Evolutionary conservation across 495 filamentous ascomycete genomes (phyloP).

Genomic region (Paragyromitra xinjiangensis): DNA sequence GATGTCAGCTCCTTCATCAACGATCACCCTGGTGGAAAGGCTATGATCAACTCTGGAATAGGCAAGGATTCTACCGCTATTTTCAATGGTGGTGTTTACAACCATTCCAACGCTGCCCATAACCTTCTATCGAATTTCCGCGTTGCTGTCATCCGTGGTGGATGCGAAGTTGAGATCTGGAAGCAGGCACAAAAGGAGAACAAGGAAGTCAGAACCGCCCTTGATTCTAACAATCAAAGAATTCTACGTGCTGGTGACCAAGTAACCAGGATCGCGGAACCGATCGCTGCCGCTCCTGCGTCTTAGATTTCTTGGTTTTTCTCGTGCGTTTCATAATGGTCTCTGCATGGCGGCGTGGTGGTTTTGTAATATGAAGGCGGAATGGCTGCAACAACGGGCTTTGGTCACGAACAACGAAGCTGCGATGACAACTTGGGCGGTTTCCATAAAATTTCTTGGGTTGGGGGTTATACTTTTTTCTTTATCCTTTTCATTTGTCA

Average conservation of each 20-base stretch:
- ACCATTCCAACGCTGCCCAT: constrained; percentile 97
- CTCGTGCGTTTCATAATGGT: constrained; percentile 30
- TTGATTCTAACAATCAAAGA: constrained; percentile 80
- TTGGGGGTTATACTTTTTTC: constrained; percentile 36
- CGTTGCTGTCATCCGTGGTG: constrained; percentile 94
- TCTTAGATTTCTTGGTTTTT: constrained; percentile 62
- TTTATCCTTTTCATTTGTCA: constrained; percentile 47
- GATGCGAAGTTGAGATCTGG: constrained; percentile 99
- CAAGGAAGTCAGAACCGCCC: constrained; percentile 80
- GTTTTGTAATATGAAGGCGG: constrained; percentile 45
- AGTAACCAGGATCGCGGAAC: constrained; percentile 81
- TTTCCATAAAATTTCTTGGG: constrained; percentile 49
- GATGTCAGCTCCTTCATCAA: constrained; percentile 95
- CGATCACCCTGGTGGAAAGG: constrained; percentile 96
- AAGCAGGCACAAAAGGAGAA: constrained; percentile 92
- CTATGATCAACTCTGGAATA: constrained; percentile 88
- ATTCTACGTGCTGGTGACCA: constrained; percentile 92
- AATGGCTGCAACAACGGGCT: constrained; percentile 31
- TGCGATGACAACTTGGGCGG: constrained; percentile 42
- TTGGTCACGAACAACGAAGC: constrained; percentile 43
- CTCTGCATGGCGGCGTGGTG: constrained; percentile 28
- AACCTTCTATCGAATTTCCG: constrained; percentile 97
- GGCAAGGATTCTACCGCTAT: constrained; percentile 98
- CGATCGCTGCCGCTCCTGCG: constrained; percentile 75
- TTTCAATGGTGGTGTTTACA: constrained; percentile 99